A percentile compares a stretch with the other conserved stretches of the same genome.
Conservation (phyloP, 2,329 filamentous ascomycete genomes). For the Microdochium nivale region DNA sequence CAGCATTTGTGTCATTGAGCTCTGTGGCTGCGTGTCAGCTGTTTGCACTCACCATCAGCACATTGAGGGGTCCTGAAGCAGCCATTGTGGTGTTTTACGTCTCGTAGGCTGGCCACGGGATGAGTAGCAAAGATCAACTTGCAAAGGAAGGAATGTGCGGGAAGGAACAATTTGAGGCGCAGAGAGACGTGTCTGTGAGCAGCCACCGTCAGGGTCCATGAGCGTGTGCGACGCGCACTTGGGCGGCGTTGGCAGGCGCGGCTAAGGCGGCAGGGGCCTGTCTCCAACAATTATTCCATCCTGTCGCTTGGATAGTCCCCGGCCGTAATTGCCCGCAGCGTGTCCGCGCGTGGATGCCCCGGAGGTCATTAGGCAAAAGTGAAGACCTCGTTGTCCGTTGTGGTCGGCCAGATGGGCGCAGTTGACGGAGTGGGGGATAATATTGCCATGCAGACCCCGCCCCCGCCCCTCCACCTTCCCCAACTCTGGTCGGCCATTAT, state of each 20-base stretch:
- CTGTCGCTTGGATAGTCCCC: not conserved
- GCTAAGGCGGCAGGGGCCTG: not conserved
- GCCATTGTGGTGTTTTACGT: slow-evolving; percentile 28
- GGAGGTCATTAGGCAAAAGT: too few species aligned
- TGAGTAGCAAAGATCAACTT: not conserved
- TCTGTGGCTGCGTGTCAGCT: not conserved
- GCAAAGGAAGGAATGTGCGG: not conserved
- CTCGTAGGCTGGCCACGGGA: not conserved
- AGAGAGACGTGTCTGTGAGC: too few species aligned
- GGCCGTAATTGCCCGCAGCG: not conserved
- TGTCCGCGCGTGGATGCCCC: too few species aligned
- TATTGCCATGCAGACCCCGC: not conserved
- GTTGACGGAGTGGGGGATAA: not conserved
- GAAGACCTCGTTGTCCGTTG: not conserved
- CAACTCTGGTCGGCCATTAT: not conserved
- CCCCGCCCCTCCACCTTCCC: not conserved
- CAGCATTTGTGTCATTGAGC: not conserved
- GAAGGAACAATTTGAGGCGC: too few species aligned
- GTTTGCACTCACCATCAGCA: slow-evolving; percentile 51
- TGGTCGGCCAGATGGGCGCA: not conserved
- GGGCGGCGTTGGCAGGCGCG: not conserved
- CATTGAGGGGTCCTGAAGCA: slow-evolving; percentile 43
- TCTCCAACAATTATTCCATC: not conserved
- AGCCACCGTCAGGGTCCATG: too few species aligned
- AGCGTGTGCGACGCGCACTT: too few species aligned